Base-by-base conservation (phyloP, 306 rosid species). In the Dalbergia oliveri region DNA sequence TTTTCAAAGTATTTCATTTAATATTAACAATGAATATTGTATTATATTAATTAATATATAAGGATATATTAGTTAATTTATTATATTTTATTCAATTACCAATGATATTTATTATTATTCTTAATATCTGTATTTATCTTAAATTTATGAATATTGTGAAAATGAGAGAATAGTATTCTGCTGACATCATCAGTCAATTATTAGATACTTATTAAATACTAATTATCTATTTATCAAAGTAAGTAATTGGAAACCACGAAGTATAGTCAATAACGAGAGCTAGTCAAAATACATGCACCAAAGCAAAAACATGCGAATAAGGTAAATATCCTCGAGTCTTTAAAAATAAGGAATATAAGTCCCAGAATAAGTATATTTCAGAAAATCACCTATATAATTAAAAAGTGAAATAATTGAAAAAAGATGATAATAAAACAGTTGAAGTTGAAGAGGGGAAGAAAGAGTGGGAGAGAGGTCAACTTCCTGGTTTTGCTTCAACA, bases 381-480 rank as follows among this genome's bases (percentile, higher is more conserved):
- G 54, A 13, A 49, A 49, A 49, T 47, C 12, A 47, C 53, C 50
- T 47, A 10, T 13, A 11, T 26, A 2, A 26, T 26, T 4, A 5
- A 31, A 31, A 31, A 12, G 35, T 12, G 50, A 73, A 59, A 14
- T 45, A 54, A 33, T 53, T 5, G 62, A 62, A 6, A 6, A 62
- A 60, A 62, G 26, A 43, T 53, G 58, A 41, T 41, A 19, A 31
- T 62, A 50, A 49, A 76, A 73, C 72, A 47, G 83, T 65, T 69
- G 51, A 84, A 44, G 54, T 34, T 58, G 76, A 67, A 66, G 70
- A 12, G 13, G 49, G 70, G 56, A 56, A 51, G 64, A 58, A 62
- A 54, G 37, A 83, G 93, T 94, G 91, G 98, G 98, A 84, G 98
- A 77, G 86, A 85, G 87, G 97, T 94, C 98, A 79, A 84, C 89